Evolutionary conservation across 148 eudicot species (phyloP), one percentile per base, ranked within the genome.

Genomic region (Cornus suecica): DNA sequence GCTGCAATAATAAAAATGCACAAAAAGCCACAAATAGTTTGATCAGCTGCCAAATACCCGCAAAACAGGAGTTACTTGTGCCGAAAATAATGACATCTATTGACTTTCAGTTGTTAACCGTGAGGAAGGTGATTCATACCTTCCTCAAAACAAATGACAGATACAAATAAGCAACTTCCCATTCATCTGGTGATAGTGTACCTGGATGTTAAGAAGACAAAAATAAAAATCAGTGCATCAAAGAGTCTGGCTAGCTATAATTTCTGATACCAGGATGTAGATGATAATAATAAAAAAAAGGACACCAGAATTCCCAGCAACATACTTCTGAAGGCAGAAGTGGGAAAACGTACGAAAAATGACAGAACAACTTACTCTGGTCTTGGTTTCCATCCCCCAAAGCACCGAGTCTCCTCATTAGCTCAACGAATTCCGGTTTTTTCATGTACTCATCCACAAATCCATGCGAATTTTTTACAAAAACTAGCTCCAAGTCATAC

Each of bases 121-220:
- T 13, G 5, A 24, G 14, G 63, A 11, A 48, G 3, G 69, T 30
- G 31, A 52, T 28, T 34, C 65, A 70, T 83, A 93, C 99, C 99
- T 96, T 96, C 76, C 87, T 91, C 75, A 96, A 86, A 64, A 87
- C 99, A 71, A 90, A 93, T 22, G 99, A 80, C 81, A 90, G 74
- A 81, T 96, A 93, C 51, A 96, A 80, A 83, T 96, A 91, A 34
- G 98, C 99, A 56, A 87, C 99, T 71, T 96, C 99, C 99, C 99
- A 96, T 80, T 96, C 99, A 68, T 94, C 93, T 14, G 86, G 90
- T 66, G 99, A 86, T 48, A 96, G 75, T 42, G 98, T 93, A 79
- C 97, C 99, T 96, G 88, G 58, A 76, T 58, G 75, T 66, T 58
- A 66, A 25, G 29, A 18, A 58, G 58, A 22, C 48, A 66, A 72